Percentiles rank a stretch among this genome's conserved stretches.
These are phyloP conservation scores for Didymella lethalis DNA, from an alignment of 2,329 filamentous ascomycete species.

Conservation along the genomic window DNA sequence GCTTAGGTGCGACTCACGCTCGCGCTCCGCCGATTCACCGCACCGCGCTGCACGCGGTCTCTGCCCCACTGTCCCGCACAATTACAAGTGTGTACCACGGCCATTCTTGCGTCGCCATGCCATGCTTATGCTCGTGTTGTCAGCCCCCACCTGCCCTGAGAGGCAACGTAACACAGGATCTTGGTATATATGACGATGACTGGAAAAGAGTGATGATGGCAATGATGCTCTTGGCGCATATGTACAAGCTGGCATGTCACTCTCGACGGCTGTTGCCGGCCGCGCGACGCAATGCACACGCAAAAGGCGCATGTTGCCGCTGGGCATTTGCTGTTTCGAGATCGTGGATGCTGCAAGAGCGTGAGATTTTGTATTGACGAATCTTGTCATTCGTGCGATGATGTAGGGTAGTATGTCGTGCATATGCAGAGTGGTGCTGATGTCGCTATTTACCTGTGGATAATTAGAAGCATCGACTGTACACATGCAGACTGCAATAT, in stretches of 20 bases:
- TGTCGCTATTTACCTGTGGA: neutral
- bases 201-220: neutral
- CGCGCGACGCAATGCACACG: constrained; percentile 11
- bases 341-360: neutral
- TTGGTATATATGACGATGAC: neutral
- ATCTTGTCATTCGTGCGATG: neutral
- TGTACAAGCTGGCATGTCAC: constrained; percentile 7
- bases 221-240: constrained; percentile 13
- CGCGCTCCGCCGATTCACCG: neutral
- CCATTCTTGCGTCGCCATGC: neutral
- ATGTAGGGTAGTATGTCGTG: constrained; percentile 1
- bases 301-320: neutral
- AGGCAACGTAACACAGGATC: neutral
- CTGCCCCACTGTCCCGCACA: neutral
- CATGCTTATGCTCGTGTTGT: constrained; percentile 10
- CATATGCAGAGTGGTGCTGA: neutral
- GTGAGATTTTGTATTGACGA: neutral
- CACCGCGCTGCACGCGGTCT: constrained; percentile 1
- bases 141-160: constrained; percentile 21
- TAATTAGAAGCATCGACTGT: too few relatives aligned
- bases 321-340: constrained; percentile 16
- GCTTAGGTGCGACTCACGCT: neutral
- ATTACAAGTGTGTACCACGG: neutral
- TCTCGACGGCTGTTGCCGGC: constrained; percentile 14
- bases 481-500: neutral